Evolutionary conservation across 345 rosid genomes (phyloP).

Genomic region (Lagerstroemia speciosa): DNA sequence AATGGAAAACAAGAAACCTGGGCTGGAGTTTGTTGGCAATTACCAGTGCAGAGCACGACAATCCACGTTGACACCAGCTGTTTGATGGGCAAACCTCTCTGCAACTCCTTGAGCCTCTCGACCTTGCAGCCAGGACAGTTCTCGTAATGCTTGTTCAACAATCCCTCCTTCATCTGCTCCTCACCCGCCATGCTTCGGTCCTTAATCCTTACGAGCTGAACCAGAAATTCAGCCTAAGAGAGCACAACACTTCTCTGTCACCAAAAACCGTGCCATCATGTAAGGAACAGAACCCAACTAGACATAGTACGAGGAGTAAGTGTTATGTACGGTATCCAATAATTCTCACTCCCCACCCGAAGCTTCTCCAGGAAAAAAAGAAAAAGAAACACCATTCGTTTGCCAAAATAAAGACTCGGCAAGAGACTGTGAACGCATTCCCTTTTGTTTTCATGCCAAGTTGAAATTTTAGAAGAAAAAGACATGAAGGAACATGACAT

Average conservation of each 20-base stretch:
- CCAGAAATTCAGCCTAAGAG: neutral
- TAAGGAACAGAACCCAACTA: neutral
- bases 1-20: neutral
- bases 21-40: too few relatives aligned
- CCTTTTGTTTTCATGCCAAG: neutral
- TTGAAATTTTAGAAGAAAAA: neutral
- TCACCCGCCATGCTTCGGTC: slow-evolving; percentile 16
- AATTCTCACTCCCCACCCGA: neutral
- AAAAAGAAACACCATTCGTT: neutral
- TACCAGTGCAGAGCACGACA: slow-evolving; percentile 63
- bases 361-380: neutral
- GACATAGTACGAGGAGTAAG: neutral
- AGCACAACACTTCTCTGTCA: neutral
- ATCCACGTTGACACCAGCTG: slow-evolving; percentile 60
- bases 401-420: neutral
- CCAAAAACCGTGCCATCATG: neutral
- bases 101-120: slow-evolving; percentile 44
- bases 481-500: neutral
- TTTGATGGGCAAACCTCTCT: slow-evolving; percentile 48
- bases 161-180: slow-evolving; percentile 31
- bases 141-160: slow-evolving; percentile 53
- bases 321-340: neutral
- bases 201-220: slow-evolving; percentile 7
- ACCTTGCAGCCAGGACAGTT: slow-evolving; percentile 79
- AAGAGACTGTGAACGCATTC: neutral